Base-by-base conservation (phyloP, 164 flowering plant species). In the Aristolochia contorta region DNA sequence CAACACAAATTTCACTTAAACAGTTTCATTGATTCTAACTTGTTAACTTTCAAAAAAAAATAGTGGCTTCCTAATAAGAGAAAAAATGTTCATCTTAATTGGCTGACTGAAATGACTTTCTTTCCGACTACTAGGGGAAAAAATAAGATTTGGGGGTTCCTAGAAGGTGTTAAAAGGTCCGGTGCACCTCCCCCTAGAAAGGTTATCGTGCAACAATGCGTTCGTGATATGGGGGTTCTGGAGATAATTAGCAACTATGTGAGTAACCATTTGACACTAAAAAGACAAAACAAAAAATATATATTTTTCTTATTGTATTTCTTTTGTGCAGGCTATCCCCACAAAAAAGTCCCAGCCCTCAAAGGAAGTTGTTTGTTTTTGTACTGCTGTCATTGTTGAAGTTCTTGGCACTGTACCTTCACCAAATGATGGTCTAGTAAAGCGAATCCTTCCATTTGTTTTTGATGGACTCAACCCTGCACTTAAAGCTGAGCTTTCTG, bases 111-210 rank as follows among this genome's bases (percentile, higher is more conserved):
- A 37, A 37, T 37, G 43, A 37, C 43, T 37, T 10, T 37, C 7
- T 10, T 37, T 37, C 7, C 43, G 12, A 12, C 43, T 0, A 20
- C 33, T 47, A 68, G 47, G n/a, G 73, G 67, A 74, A 91, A 95
- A 54, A 84, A 86, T 76, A 76, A 68, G 47, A 84, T 70, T 57
- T 93, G 98, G 98, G 78, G 71, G 32, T 93, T 93, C 74, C 84
- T 93, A 23, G 86, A 83, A n/a, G 98, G 83, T 55, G 91, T 88
- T 58, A 86, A 85, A 71, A 57, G 25, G 0, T 86, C 96, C 1
- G 98, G 98, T 74, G 98, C 98, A 16, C 84, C 96, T 22, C 91
- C 81, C 12, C 97, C 97, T n/a, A 82, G 96, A 70, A 69, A 70
- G 59, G 82, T 90, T 60, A 75, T 93, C 32, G 98, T 87, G 58